Percentiles rank a stretch among this genome's conserved stretches.
phyloP scores from a whole-genome alignment of 1,284 basidiomycete genomes.

The Ceraceosorus guamensis region DNA sequence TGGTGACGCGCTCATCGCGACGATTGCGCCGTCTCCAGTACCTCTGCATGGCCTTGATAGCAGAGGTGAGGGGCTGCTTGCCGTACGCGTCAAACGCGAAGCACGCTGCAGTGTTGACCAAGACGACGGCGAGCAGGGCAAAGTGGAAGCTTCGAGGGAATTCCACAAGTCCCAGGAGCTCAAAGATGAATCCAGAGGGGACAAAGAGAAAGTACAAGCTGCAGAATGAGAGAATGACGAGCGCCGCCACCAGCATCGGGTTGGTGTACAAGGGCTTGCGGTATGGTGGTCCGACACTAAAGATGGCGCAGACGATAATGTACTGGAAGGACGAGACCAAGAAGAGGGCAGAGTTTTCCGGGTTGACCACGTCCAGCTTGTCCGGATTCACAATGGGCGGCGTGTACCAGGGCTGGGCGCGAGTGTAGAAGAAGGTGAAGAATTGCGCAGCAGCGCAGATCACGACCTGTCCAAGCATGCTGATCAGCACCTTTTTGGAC shows the following conservation, averaged over 20 bases:
- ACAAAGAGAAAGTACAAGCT: slow-evolving; percentile 42
- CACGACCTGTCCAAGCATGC: slow-evolving; percentile 84
- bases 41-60: slow-evolving; percentile 26
- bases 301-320: slow-evolving; percentile 88
- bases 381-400: slow-evolving; percentile 61
- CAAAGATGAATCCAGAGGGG: slow-evolving; percentile 60
- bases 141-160: slow-evolving; percentile 66
- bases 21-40: neutral
- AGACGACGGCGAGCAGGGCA: slow-evolving; percentile 64
- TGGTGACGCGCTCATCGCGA: neutral
- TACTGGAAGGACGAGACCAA: slow-evolving; percentile 97
- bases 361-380: slow-evolving; percentile 81
- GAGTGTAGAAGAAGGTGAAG: slow-evolving; percentile 83
- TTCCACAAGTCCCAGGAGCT: slow-evolving; percentile 69
- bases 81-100: slow-evolving; percentile 63
- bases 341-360: slow-evolving; percentile 88
- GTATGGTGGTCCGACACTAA: slow-evolving; percentile 95
- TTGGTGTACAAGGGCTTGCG: slow-evolving; percentile 92
- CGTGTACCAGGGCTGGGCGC: slow-evolving; percentile 71
- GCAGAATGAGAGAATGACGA: slow-evolving; percentile 23
- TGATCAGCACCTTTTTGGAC: slow-evolving; percentile 87
- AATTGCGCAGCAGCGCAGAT: slow-evolving; percentile 77
- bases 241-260: slow-evolving; percentile 47
- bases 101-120: slow-evolving; percentile 67
- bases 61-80: slow-evolving; percentile 19